phyloP scores from a whole-genome alignment of 805 yeast species.

The Isabelozyma gotoi region DNA sequence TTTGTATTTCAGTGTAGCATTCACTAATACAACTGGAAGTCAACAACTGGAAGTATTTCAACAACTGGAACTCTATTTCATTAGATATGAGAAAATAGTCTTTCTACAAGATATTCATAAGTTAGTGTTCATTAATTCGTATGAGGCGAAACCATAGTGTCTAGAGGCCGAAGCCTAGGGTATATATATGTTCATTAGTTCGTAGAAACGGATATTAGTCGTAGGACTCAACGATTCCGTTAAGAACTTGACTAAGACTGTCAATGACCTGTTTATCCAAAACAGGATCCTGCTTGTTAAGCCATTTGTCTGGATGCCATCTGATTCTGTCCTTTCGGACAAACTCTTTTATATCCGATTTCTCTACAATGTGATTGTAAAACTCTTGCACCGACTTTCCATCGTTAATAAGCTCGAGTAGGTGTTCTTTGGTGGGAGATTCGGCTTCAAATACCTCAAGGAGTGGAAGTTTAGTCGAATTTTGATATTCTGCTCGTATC shows the following conservation, averaged over 20 bases:
- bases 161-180: no score
- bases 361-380: slow-evolving; percentile 17
- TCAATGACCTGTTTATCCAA: slow-evolving; percentile 28
- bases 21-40: no score
- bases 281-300: slow-evolving; percentile 12
- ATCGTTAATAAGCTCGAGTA: slow-evolving; percentile 16
- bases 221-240: slow-evolving; percentile 21
- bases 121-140: not conserved
- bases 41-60: no score
- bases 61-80: no score
- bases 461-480: slow-evolving; percentile 8
- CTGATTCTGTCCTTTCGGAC: slow-evolving; percentile 52
- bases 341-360: slow-evolving; percentile 10
- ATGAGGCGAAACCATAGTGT: not conserved
- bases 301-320: slow-evolving; percentile 76
- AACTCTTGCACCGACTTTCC: slow-evolving; percentile 23
- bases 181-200: not conserved
- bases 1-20: not conserved
- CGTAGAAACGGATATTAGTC: not conserved
- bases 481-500: slow-evolving; percentile 13
- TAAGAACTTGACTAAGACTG: slow-evolving; percentile 29
- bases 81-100: no score
- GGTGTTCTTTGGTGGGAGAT: slow-evolving; percentile 5
- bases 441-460: slow-evolving; percentile 14
- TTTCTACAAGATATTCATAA: not conserved